phyloP scores from a whole-genome alignment of 2,329 filamentous ascomycete genomes.

The Aspergillus japonicus region DNA sequence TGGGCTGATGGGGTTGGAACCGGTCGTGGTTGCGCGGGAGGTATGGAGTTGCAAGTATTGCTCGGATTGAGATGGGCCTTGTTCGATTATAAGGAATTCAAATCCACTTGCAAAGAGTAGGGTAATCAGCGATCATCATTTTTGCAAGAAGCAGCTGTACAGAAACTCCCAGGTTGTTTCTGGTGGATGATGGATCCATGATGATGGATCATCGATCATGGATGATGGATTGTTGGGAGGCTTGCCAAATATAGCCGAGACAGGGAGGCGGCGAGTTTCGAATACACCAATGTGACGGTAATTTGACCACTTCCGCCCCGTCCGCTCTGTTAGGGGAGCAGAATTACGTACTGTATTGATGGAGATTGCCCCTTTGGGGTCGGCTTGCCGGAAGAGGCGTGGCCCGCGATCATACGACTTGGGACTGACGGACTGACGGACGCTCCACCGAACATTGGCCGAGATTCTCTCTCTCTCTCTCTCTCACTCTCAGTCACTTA shows the following conservation, averaged over 20 bases:
- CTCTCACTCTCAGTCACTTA: neutral
- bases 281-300: neutral
- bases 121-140: neutral
- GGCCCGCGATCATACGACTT: constrained; percentile 35
- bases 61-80: too few relatives aligned
- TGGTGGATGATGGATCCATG: too few relatives aligned
- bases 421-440: too few relatives aligned
- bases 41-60: neutral
- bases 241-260: neutral
- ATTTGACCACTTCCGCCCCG: neutral
- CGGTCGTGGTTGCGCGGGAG: neutral
- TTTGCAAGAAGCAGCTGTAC: neutral
- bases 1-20: neutral
- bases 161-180: too few relatives aligned
- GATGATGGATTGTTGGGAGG: neutral
- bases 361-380: neutral
- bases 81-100: too few relatives aligned
- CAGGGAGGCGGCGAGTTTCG: neutral
- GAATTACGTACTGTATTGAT: neutral
- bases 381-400: constrained; percentile 29
- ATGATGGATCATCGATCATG: neutral
- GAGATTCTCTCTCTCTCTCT: neutral
- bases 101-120: too few relatives aligned
- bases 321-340: neutral
- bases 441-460: constrained; percentile 14